Percentiles rank a stretch among this genome's conserved stretches.
phyloP scores from a whole-genome alignment of 2,329 filamentous ascomycete genomes.

The Talaromyces funiculosus region DNA sequence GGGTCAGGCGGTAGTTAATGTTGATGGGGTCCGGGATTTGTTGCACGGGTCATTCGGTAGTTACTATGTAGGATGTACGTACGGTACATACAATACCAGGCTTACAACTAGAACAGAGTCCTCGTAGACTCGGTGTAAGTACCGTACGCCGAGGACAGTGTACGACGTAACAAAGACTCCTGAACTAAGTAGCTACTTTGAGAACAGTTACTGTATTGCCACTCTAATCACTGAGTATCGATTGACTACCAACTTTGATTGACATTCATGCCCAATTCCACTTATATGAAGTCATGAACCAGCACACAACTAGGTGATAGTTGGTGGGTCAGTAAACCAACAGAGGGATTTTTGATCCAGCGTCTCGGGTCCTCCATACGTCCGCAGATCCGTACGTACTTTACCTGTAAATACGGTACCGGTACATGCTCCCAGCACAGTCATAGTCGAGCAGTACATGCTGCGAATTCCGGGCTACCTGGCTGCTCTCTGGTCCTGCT shows the following conservation, averaged over 20 bases:
- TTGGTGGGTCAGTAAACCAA: background rate
- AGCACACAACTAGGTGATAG: background rate
- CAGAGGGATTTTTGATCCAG: conserved; percentile 8
- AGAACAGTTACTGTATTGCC: too few relatives aligned
- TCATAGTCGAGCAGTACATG: background rate
- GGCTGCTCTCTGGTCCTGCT: background rate
- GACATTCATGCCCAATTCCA: background rate
- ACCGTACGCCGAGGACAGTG: background rate
- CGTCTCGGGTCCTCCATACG: background rate
- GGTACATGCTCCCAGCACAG: background rate
- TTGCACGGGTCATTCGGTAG: background rate
- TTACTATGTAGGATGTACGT: too few relatives aligned
- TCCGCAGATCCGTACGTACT: background rate
- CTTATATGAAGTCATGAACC: background rate
- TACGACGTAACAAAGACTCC: background rate
- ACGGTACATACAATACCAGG: background rate
- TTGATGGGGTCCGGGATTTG: background rate
- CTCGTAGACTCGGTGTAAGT: background rate
- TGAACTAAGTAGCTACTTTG: background rate
- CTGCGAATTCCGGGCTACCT: background rate
- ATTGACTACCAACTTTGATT: too few relatives aligned
- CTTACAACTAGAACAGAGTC: background rate
- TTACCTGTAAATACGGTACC: conserved; percentile 7
- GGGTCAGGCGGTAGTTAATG: conserved; percentile 9
- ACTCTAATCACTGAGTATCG: too few relatives aligned